These are phyloP conservation scores for Epichloe gansuensis DNA, from an alignment of 2,329 filamentous ascomycete species.

Conservation along the genomic window DNA sequence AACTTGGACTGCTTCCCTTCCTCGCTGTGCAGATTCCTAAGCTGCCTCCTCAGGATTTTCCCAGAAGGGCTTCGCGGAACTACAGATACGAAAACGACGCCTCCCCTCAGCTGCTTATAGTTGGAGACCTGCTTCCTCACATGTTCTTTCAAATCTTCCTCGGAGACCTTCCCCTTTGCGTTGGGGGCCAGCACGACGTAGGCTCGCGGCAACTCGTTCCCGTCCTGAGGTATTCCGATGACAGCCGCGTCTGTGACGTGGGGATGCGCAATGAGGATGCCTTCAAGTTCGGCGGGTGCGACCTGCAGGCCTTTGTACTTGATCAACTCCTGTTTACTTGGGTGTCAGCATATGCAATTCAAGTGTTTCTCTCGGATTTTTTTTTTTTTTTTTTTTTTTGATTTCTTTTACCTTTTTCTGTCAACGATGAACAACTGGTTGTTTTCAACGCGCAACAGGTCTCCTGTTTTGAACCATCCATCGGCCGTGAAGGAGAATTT, in stretches of 20 bases:
- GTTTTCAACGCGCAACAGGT: conserved; percentile 60
- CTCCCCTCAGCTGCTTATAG: conserved; percentile 57
- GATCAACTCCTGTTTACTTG: conserved; percentile 37
- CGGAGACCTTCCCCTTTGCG: conserved; percentile 14
- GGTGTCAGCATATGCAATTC: no score
- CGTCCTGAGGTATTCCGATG: conserved; percentile 38
- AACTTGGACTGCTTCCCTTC: background rate
- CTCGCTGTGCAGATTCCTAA: conserved; percentile 11
- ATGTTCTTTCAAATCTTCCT: conserved; percentile 14
- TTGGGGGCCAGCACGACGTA: conserved; percentile 19
- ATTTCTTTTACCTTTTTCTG: no score
- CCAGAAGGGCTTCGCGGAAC: conserved; percentile 55
- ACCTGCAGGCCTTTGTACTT: conserved; percentile 52
- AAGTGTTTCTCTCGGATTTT: no score
- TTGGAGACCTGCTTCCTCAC: conserved; percentile 25
- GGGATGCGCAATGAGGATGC: conserved; percentile 27
- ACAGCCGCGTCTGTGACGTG: conserved; percentile 47
- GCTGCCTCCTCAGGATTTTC: conserved; percentile 32
- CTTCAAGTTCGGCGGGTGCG: conserved; percentile 52
- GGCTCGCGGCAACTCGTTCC: conserved; percentile 36
- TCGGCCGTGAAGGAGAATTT: conserved; percentile 39
- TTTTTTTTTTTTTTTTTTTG: conserved; percentile 43
- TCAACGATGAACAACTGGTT: conserved; percentile 70
- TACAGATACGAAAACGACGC: conserved; percentile 50
- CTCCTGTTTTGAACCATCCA: conserved; percentile 68